Base-by-base conservation (phyloP, 179 eudicot species). In the Spinacia oleracea region DNA sequence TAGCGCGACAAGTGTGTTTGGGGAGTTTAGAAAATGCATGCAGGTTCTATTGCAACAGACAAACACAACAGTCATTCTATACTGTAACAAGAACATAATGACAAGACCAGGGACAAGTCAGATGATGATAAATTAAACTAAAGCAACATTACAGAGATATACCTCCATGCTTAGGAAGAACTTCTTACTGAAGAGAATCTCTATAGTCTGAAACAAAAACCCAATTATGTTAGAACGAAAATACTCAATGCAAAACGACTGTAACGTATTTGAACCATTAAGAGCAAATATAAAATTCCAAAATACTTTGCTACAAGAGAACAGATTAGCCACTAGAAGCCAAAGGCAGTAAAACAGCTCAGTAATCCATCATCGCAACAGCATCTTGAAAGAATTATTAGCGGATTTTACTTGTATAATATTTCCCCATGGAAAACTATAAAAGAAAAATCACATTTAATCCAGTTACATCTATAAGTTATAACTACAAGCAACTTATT, bases 111-210 rank as follows among this genome's bases (percentile, higher is more conserved):
- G 50, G n/a, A 38, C 55, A 58, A 56, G 66, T 51, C 31, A 40
- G 73, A 38, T 29, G 9, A 35, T 43, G 14, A 10, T 5, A 72
- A 65, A 15, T 16, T 42, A 42, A 73, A 78, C 9, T 73, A 73
- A 74, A 68, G 56, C 56, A 73, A 58, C 38, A 71, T 23, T 38
- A 51, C 79, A 80, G 68, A 59, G 73, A 77, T 87, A 80, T 78
- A 96, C 99, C 99, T 90, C 97, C 96, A 93, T 87, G 81, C 85
- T 87, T 78, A 92, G 84, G 87, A 96, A 93, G 53, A 92, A 73
- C 85, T 89, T 89, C 80, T 85, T 87, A 85, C 93, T 90, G 87
- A 96, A 88, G 46, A 96, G 97, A 84, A 91, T 96, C 88, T 96
- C 99, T 56, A 93, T 89, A 32, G 98, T 96, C 99, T 96, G 99